A percentile compares a stretch with the other conserved stretches of the same genome.
Conservation (phyloP, 2,329 filamentous ascomycete genomes). For the Fusarium burgessii region DNA sequence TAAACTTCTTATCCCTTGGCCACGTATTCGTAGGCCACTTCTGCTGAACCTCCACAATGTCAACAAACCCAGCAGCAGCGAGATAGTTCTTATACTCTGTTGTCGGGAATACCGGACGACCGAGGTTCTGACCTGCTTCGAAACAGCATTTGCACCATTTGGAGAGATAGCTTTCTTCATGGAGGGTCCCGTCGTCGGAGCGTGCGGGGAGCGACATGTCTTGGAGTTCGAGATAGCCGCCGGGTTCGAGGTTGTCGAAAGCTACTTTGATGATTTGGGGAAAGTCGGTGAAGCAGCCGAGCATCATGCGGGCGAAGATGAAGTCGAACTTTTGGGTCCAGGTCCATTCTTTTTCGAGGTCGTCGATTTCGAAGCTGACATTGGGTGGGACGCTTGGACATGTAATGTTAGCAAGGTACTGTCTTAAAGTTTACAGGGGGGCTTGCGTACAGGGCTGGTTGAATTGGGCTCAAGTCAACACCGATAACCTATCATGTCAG, state of each 20-base stretch:
- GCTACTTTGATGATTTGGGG: neutral
- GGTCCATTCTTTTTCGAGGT: constrained; percentile 33
- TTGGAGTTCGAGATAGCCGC: constrained; percentile 29
- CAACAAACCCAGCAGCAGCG: constrained; percentile 16
- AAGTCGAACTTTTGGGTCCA: constrained; percentile 25
- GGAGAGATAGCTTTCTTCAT: constrained; percentile 20
- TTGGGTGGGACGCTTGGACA: constrained; percentile 20
- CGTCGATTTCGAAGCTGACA: constrained; percentile 23
- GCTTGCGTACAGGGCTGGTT: constrained; percentile 21
- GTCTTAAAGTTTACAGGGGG: rapidly evolving
- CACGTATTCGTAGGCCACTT: constrained; percentile 35
- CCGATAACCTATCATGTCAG: constrained; percentile 22
- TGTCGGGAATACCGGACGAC: neutral
- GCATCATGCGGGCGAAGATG: constrained; percentile 26
- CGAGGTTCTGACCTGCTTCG: constrained; percentile 5
- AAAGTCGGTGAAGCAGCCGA: neutral
- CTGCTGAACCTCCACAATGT: constrained; percentile 16
- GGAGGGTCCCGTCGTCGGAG: constrained; percentile 23
- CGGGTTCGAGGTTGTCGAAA: constrained; percentile 25
- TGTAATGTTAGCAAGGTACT: neutral
- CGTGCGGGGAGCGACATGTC: constrained; percentile 24
- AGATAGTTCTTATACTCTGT: constrained; percentile 27
- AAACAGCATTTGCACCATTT: constrained; percentile 26
- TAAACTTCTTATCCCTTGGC: constrained; percentile 14
- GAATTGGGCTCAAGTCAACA: constrained; percentile 35